Base-by-base conservation (phyloP, 306 rosid genomes). In the Glycine latifolia region DNA sequence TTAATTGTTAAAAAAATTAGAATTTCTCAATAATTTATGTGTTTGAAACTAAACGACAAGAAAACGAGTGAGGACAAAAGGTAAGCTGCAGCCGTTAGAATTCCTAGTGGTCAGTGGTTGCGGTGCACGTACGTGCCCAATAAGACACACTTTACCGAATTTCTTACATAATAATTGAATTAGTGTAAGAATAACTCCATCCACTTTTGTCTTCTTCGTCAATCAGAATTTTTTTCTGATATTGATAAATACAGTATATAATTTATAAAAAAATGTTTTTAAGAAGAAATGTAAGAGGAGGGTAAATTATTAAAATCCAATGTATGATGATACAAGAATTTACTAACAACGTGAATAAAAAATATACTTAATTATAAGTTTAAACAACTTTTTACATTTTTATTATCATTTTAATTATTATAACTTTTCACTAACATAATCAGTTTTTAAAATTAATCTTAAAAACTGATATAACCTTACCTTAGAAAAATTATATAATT, bases 61-160 rank as follows among this genome's bases (percentile, higher is more conserved):
- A 60, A 74, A 41, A 53, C 2, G 20, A 13, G 49, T 7, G 56
- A 33, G 41, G 41, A 44, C 73, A 47, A 61, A 77, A 50, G 35
- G 41, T 9, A 11, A 63, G 61, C 41, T 17, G 49, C 58, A 49
- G 79, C 79, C 75, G 82, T 77, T 39, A 56, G 63, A 63, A 81
- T 82, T 79, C 72, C 79, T 77, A 12, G 81, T 26, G 31, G 31
- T 26, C 31, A 86, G 44, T 3, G 78, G 85, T 81, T 78, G 83
- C 59, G 54, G 77, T 73, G 85, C 88, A 89, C 73, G 92, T 87
- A 89, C 73, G 92, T 86, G 92, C 82, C 68, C 80, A 73, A 82
- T 68, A 76, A 62, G 35, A 59, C 69, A 37, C 8, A 17, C 56
- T 47, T n/a, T 14, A 60, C 56, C 14, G 31, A 61, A 49, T 68